phyloP scores from a whole-genome alignment of 768 basidiomycete genomes.

The Pleurotus tuber-regium region DNA sequence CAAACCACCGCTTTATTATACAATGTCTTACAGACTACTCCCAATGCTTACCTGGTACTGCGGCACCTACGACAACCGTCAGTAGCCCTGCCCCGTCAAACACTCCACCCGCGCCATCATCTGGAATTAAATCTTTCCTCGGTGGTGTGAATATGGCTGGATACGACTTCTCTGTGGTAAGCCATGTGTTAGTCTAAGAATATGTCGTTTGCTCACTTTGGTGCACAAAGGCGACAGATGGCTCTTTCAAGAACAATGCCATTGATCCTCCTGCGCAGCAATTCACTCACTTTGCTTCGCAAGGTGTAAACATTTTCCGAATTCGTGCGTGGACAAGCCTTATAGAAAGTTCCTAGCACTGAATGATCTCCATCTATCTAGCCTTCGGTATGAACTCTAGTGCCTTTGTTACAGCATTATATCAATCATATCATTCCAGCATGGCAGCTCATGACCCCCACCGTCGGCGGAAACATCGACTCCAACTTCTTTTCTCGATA shows the following conservation, averaged over 20 bases:
- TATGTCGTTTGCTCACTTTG: background rate
- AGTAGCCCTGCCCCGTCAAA: conserved; percentile 16
- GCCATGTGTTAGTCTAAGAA: conserved; percentile 10
- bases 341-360: background rate
- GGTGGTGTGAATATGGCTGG: conserved; percentile 51
- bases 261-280: conserved; percentile 39
- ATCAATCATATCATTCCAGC: conserved; percentile 25
- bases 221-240: conserved; percentile 33
- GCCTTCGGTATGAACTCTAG: conserved; percentile 26
- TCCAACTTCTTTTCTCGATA: conserved; percentile 42
- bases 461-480: conserved; percentile 45
- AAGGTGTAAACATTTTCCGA: conserved; percentile 50
- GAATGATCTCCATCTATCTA: conserved; percentile 7
- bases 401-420: conserved; percentile 13
- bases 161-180: conserved; percentile 42
- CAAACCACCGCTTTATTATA: background rate
- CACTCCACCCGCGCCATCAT: conserved; percentile 10
- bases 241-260: conserved; percentile 39
- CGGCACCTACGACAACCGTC: conserved; percentile 19
- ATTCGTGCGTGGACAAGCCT: conserved; percentile 21
- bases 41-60: conserved; percentile 32
- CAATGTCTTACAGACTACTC: conserved; percentile 26
- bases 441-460: conserved; percentile 52
- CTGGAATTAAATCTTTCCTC: conserved; percentile 30
- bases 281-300: conserved; percentile 43